Evolutionary conservation across 148 eudicot species (phyloP), one percentile per base, ranked within the genome.

Genomic region (Nepenthes mirabilis): DNA sequence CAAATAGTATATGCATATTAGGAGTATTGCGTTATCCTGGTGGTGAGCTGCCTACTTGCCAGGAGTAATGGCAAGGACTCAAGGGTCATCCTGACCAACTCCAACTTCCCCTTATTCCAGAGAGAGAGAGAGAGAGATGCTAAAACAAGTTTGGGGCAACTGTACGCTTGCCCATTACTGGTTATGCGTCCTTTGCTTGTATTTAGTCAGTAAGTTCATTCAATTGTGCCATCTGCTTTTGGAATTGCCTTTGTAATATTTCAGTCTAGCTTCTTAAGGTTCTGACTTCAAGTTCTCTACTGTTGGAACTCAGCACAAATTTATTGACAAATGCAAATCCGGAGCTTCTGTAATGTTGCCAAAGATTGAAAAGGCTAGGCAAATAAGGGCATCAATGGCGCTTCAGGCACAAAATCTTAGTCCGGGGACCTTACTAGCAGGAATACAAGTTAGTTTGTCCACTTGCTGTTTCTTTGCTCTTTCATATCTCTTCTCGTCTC

Each of bases 331-430:
- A 73, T 86, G 94, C 85, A 88, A 87, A 79, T 64, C 63, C 69
- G 88, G 80, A 69, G 96, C 99, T 65, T 82, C 81, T 11, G 64
- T 80, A 37, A 83, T 93, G 95, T 57, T 84, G 52, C 79, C 85
- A 6, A 93, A 84, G 78, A 74, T 86, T 82, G 99, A 86, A 70
- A 86, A 86, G 79, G 90, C 99, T 64, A 84, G 81, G 71, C 75
- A 84, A 68, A 67, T 68, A 52, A 84, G 91, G 75, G 82, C 78
- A 47, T 59, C 88, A 37, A 82, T 88, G 87, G 99, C 75, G 34
- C 73, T 72, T 67, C 75, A 88, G 71, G 91, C 85, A 58, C 75
- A 80, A 64, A 79, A 74, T 64, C 61, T 74, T 77, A 55, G 63
- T 67, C 66, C 84, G 14, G 96, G 73, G 47, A 77, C 86, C 11